Conservation (phyloP, 306 rosid species). For the Gillenia trifoliata region DNA sequence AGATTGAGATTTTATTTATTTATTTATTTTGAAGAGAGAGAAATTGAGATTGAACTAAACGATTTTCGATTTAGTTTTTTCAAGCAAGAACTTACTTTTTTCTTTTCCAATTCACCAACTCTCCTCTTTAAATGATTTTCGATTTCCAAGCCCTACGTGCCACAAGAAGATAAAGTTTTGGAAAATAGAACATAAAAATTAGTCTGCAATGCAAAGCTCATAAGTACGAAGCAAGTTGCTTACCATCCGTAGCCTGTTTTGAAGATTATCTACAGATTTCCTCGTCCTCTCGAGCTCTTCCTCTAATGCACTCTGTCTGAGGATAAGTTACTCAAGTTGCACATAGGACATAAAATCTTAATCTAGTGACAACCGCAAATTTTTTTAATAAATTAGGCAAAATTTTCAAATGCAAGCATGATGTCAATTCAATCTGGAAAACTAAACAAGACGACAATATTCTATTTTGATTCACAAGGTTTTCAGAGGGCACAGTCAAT, state of each 20-base stretch:
- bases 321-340: conserved; percentile 66
- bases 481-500: neutral
- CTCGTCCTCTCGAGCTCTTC: conserved; percentile 63
- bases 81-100: conserved; percentile 54
- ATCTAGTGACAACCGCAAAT: conserved; percentile 1
- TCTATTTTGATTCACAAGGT: conserved; percentile 4
- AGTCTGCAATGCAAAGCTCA: conserved; percentile 1
- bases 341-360: conserved; percentile 37
- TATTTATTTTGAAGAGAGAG: neutral
- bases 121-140: conserved; percentile 86
- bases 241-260: conserved; percentile 79
- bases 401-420: neutral
- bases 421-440: neutral
- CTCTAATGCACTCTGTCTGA: conserved; percentile 99
- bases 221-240: conserved; percentile 5
- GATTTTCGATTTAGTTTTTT: neutral
- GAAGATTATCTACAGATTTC: conserved; percentile 61
- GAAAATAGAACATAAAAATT: neutral
- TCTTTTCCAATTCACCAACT: conserved; percentile 63
- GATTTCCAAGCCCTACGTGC: conserved; percentile 83
- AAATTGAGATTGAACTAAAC: conserved; percentile 4
- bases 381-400: neutral
- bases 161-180: conserved; percentile 19
- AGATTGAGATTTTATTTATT: neutral
- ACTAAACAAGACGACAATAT: neutral